Base-by-base conservation (phyloP, 805 yeast genomes). In the Lipomyces starkeyi region DNA sequence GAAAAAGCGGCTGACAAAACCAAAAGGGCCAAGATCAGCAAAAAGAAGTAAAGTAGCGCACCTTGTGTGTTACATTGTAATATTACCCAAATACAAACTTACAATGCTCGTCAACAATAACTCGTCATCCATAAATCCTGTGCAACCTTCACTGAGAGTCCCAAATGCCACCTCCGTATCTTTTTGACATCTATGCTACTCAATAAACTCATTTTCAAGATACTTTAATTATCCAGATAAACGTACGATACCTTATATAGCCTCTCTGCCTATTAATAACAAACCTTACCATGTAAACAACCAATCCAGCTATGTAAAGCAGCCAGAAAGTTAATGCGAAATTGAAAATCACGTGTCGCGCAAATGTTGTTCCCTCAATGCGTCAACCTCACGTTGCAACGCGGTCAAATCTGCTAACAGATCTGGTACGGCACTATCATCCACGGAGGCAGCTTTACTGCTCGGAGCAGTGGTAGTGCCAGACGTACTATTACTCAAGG, bases 361-460 rank as follows among this genome's bases (percentile, higher is more conserved):
- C 40, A 62, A 22, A 49, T 68, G 68, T 49, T 64, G 71, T 58
- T 40, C 43, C 22, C 71, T 56, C 55, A 69, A 22, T 17, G 62
- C 71, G 40, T 71, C 74, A 20, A 71, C 66, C 40, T 71, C 70
- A 32, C 55, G 57, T 43, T 71, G 72, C 59, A 71, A 53, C 20
- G 69, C 66, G 3, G 68, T 65, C 56, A 71, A 43, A 61, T 69
- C 73, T 25, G 74, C 74, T 34, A 71, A 49, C 54, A 71, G 59
- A 58, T 69, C 74, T 11, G 69, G 65, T 17, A 59, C 69, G 2
- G 34, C 60, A 32, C 57, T 49, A 7, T 55, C 66, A 47, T 52
- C 64, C 29, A 22, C 64, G 13, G 55, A 56, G 14, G 49, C 47
- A 57, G 29, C 59, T 14, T 29, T n/a, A 49, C 34, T 34, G 20